A percentile compares a stretch with the other conserved stretches of the same genome.
phyloP scores from a whole-genome alignment of 768 basidiomycete genomes.

The Leccinum aurantiacum region DNA sequence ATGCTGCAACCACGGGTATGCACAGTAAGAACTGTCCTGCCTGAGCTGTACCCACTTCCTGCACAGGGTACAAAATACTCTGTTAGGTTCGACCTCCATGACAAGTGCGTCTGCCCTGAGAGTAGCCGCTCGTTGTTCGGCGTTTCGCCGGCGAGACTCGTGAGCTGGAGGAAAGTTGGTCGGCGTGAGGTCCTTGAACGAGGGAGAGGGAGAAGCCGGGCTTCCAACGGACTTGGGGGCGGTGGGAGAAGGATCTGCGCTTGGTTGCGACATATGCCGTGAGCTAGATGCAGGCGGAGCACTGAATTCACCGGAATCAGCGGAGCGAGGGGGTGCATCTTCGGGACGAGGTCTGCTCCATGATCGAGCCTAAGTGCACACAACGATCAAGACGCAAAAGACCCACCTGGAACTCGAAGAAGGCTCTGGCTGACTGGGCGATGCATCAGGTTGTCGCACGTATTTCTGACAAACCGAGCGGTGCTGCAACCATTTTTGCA shows the following conservation, averaged over 20 bases:
- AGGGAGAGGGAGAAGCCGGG: conserved; percentile 35
- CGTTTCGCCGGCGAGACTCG: conserved; percentile 71
- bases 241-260: conserved; percentile 5
- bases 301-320: conserved; percentile 24
- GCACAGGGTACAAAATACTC: conserved; percentile 74
- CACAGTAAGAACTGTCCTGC: conserved; percentile 76
- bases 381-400: conserved; percentile 4
- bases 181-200: conserved; percentile 60
- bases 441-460: conserved; percentile 7
- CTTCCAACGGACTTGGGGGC: conserved; percentile 17
- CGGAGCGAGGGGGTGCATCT: conserved; percentile 32
- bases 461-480: conserved; percentile 52
- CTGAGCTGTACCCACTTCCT: conserved; percentile 82
- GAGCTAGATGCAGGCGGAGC: conserved; percentile 29
- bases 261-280: conserved; percentile 11
- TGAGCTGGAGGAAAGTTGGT: conserved; percentile 54
- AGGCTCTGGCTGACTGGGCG: conserved; percentile 19
- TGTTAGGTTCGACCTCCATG: conserved; percentile 67
- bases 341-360: conserved; percentile 14
- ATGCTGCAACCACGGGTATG: conserved; percentile 82
- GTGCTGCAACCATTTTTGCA: conserved; percentile 67
- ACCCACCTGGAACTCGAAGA: conserved; percentile 26
- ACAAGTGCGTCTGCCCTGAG: conserved; percentile 66
- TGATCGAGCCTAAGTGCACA: neutral
- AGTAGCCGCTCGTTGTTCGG: conserved; percentile 74